phyloP scores from a whole-genome alignment of 2,329 filamentous ascomycete genomes.

The Phaeosphaeria sp. region DNA sequence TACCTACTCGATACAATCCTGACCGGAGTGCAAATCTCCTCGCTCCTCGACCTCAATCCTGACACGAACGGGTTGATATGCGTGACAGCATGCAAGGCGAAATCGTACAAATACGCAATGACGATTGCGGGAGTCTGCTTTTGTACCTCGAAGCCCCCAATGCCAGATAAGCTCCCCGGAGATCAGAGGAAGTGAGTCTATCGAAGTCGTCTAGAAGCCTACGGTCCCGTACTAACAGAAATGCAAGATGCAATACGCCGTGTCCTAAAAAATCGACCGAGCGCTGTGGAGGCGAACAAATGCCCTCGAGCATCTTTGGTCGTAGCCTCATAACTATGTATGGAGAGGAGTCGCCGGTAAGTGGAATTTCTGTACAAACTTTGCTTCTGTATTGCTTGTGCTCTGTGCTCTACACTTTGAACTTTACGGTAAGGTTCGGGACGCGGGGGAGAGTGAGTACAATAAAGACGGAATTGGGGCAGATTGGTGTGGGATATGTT shows the following conservation, averaged over 20 bases:
- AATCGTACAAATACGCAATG: not conserved
- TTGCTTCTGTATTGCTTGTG: not conserved
- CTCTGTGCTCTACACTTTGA: not conserved
- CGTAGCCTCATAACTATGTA: not conserved
- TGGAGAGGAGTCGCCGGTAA: not conserved
- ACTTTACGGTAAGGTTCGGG: not conserved
- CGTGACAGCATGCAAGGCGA: not conserved
- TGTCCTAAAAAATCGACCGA: not conserved
- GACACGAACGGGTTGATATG: not conserved
- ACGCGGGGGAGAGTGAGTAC: not conserved
- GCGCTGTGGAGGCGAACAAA: not conserved
- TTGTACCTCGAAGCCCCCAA: not conserved
- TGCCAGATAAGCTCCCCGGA: not conserved
- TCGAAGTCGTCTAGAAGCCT: not conserved
- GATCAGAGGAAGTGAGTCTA: not conserved
- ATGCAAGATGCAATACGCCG: not conserved
- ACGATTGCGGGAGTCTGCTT: constrained; percentile 1
- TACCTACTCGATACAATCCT: constrained; percentile 14
- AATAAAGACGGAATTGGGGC: not conserved
- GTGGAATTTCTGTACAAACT: not conserved
- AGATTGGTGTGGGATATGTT: not conserved
- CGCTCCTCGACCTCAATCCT: not conserved
- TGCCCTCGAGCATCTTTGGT: not conserved
- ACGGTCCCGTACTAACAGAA: not conserved
- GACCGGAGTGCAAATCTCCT: not conserved